Conservation (phyloP, 371 early-diverging fungal genomes). For the Gilbertella persicaria region DNA sequence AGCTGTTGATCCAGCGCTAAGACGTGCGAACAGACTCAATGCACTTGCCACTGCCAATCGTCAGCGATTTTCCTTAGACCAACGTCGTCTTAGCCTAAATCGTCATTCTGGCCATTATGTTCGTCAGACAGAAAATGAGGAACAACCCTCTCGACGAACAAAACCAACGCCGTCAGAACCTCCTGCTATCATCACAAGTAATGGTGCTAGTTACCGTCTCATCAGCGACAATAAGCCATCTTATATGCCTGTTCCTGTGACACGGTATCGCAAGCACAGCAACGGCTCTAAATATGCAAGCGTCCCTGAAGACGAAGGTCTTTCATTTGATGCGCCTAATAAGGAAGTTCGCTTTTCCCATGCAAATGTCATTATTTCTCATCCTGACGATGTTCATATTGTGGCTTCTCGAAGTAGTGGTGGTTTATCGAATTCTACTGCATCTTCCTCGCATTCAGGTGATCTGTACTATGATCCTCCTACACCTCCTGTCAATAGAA, state of each 20-base stretch:
- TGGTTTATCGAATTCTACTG: constrained; percentile 9
- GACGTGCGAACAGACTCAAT: not conserved
- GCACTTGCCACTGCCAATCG: not conserved
- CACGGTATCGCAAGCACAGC: constrained; percentile 3
- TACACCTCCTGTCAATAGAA: not conserved
- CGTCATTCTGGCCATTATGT: not conserved
- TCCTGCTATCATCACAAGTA: not conserved
- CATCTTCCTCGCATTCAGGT: constrained; percentile 12
- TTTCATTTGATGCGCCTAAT: not conserved
- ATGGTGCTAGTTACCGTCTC: not conserved
- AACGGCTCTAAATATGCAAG: not conserved
- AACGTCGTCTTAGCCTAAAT: not conserved
- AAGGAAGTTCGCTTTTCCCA: not conserved
- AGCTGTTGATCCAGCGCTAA: not conserved
- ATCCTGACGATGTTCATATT: constrained; percentile 1
- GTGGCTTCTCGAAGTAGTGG: constrained; percentile 6
- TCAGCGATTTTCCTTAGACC: not conserved
- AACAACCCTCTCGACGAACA: too few relatives aligned
- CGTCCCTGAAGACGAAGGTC: not conserved
- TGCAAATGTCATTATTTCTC: not conserved
- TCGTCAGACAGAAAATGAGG: too few relatives aligned
- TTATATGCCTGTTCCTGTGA: not conserved
- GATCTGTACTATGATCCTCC: constrained; percentile 14
- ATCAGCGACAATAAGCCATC: not conserved
- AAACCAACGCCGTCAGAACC: too few relatives aligned